Evolutionary conservation across 306 rosid species (phyloP).

Genomic region (Vachellia collinsii): DNA sequence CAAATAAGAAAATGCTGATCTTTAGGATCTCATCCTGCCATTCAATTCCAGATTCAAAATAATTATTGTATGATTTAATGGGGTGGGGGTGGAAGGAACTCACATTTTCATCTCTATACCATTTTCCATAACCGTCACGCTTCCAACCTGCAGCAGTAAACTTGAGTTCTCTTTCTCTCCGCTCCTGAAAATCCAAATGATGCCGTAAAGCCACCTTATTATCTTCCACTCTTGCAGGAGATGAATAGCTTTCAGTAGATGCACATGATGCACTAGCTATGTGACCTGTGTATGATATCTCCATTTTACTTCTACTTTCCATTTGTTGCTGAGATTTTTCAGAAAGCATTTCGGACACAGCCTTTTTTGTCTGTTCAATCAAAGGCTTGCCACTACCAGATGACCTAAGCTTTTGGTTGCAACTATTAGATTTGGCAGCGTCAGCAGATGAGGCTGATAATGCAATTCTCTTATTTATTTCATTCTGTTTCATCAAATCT

Average conservation of each 20-base stretch:
- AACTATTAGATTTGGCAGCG: conserved; percentile 30
- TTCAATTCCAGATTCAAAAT: not conserved
- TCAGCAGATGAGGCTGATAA: conserved; percentile 34
- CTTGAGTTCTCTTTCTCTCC: conserved; percentile 49
- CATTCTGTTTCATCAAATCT: conserved; percentile 28
- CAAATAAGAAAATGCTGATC: conserved; percentile 8
- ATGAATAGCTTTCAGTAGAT: conserved; percentile 1
- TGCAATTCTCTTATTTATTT: conserved; percentile 37
- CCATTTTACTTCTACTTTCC: conserved; percentile 23
- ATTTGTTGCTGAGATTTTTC: conserved; percentile 24
- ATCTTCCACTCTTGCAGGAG: conserved; percentile 20
- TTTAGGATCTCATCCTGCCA: not conserved
- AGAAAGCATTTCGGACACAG: conserved; percentile 27
- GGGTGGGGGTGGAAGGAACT: not conserved
- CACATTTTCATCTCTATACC: conserved; percentile 53
- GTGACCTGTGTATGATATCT: conserved; percentile 13
- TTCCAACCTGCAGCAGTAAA: conserved; percentile 55
- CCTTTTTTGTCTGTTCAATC: conserved; percentile 38
- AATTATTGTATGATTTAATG: not conserved
- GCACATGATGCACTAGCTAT: conserved; percentile 23
- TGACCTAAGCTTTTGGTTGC: conserved; percentile 34
- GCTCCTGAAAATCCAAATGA: conserved; percentile 44
- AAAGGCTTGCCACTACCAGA: conserved; percentile 24
- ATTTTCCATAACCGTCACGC: conserved; percentile 48
- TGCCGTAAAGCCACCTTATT: conserved; percentile 22